Base-by-base conservation (phyloP, 2,329 filamentous ascomycete species). In the Bretziella fagacearum region DNA sequence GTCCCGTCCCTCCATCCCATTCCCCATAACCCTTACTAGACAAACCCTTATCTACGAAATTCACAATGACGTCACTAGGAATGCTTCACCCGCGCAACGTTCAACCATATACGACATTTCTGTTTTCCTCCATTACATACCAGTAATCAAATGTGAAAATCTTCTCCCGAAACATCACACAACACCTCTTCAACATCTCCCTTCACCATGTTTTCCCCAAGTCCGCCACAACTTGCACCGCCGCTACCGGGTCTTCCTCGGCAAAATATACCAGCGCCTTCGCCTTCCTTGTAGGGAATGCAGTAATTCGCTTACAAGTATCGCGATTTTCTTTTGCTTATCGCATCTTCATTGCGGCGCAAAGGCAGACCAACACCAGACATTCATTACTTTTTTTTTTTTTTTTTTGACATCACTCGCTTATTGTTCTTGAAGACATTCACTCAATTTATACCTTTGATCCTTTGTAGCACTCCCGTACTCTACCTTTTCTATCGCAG, bases 261-360 rank as follows among this genome's bases (percentile, higher is more conserved):
- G 35, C 7, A 10, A 8, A 39, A 39, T 15, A 8, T 20, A 27
- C 13, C 2, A 17, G 29, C 26, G 30, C 17, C 26, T 46, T 37
- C 33, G 29, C 37, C 22, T 46, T 17, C 35, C 44, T 27, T 27
- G 30, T 13, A 30, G 6, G 6, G 15, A 46, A 11, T n/a, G n/a
- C 17, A 8, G 15, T 29, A 4, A 7, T 22, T 27, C 15, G 20
- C 20, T 46, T 22, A n/a, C 18, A 18, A 39, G 22, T 29, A 23
- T 46, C 35, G 35, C 18, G 15, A 39, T 36, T 39, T 39, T n/a
- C n/a, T n/a, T 20, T 22, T 22, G 35, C 35, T 39, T 39, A 39
- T 39, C 35, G 35, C 35, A 22, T 39, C 5, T 17, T 36, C 33
- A 36, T 36, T 15, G 33, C 33, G 11, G 35, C 35, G 35, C 35